Conservation (phyloP, 1,139 yeast species). For the Magnusiomyces ingens region DNA sequence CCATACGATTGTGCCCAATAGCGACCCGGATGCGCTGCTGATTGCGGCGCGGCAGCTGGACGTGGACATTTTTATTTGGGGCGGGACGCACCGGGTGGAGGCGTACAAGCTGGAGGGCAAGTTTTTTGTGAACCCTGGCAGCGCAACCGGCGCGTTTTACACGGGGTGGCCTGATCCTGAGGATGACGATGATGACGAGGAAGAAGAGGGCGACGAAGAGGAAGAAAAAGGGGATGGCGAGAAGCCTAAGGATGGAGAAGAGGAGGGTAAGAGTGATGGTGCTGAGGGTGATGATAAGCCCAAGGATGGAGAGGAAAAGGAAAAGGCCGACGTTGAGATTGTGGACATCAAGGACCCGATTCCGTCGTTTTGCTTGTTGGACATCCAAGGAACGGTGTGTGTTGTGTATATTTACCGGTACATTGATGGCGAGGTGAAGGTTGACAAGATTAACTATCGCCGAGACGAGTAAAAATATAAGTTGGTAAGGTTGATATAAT, state of each 20-base stretch:
- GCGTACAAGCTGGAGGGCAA: slow-evolving; percentile 90
- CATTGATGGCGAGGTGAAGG: slow-evolving; percentile 77
- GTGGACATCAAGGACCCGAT: slow-evolving; percentile 37
- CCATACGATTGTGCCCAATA: slow-evolving; percentile 72
- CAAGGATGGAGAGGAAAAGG: slow-evolving; percentile 16
- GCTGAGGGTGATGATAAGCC: slow-evolving; percentile 1
- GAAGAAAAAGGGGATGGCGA: slow-evolving; percentile 20
- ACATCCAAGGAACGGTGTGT: slow-evolving; percentile 69
- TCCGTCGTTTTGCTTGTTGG: slow-evolving; percentile 89
- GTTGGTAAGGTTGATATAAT: too few relatives aligned
- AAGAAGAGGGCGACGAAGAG: slow-evolving; percentile 24
- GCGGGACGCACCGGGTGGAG: slow-evolving; percentile 91
- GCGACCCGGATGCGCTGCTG: slow-evolving; percentile 78
- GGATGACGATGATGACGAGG: slow-evolving; percentile 28
- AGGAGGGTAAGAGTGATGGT: background rate
- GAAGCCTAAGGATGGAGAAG: slow-evolving; percentile 14
- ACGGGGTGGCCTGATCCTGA: slow-evolving; percentile 43
- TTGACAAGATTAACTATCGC: slow-evolving; percentile 78
- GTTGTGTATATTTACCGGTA: slow-evolving; percentile 80
- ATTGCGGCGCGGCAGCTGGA: slow-evolving; percentile 85
- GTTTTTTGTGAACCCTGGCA: slow-evolving; percentile 91
- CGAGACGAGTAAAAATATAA: slow-evolving; percentile 39
- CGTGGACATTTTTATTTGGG: slow-evolving; percentile 90
- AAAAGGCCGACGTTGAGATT: slow-evolving; percentile 14
- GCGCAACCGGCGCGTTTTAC: slow-evolving; percentile 86